phyloP scores from a whole-genome alignment of 192 early-diverging fungal genomes.

The Backusella sp. region DNA sequence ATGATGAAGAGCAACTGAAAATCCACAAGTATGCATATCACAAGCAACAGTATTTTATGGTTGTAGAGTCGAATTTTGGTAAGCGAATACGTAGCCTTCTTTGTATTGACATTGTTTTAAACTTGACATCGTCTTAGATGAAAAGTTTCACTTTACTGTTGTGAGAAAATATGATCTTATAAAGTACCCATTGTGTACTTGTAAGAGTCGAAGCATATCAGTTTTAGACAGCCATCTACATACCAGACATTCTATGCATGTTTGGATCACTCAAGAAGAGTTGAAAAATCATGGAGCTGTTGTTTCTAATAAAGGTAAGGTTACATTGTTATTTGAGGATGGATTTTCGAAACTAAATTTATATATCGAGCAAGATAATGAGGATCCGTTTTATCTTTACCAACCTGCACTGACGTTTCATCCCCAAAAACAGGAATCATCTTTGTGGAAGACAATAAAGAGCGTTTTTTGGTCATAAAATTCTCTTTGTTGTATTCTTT shows the following conservation, averaged over 20 bases:
- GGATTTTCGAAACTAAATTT: no score
- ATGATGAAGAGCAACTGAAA: background rate
- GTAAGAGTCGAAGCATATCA: background rate
- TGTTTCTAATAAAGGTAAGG: background rate
- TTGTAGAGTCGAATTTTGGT: background rate
- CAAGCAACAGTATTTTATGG: background rate
- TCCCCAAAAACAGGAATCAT: background rate
- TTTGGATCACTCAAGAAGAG: background rate
- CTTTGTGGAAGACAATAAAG: background rate
- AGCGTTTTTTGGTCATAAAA: background rate
- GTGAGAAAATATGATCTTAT: background rate
- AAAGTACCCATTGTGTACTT: background rate
- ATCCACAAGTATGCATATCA: background rate
- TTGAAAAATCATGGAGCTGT: background rate
- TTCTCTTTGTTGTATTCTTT: background rate
- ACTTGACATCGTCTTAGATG: background rate
- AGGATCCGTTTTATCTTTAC: background rate
- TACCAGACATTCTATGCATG: background rate
- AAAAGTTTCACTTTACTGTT: background rate
- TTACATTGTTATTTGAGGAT: no score
- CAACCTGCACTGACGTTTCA: background rate
- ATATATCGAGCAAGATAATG: background rate
- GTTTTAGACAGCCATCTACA: background rate
- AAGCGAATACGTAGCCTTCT: background rate
- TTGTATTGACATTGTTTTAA: background rate